Base-by-base conservation (phyloP, 176 grass and related monocot genomes). In the Saccharum officinarum region DNA sequence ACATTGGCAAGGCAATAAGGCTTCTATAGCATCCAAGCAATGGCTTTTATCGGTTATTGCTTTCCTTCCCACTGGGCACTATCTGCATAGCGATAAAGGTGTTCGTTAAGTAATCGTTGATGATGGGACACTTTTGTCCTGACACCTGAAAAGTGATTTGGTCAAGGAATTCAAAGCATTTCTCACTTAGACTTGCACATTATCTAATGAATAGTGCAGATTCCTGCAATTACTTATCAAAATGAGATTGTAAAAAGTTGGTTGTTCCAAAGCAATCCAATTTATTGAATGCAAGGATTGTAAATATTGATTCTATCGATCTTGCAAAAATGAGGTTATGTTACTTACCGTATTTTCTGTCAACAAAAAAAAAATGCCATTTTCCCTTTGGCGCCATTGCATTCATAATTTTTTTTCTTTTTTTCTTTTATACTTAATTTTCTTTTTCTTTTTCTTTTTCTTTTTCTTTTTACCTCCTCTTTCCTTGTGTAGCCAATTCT, bases 51-150 rank as follows among this genome's bases (percentile, higher is more conserved):
- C 80, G 63, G 85, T 63, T 84, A 70, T 76, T 91, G 63, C 52
- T 91, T 87, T 76, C 65, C 69, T 87, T 76, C 52, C 89, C 81
- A 80, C 81, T 80, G 74, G 50, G 76, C 76, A 87, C 63, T 87
- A 71, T 84, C 76, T 76, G 68, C 61, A 13, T 87, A 80, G 18
- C n/a, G 82, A 75, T 75, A 76, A 62, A 79, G 75, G 5, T 75
- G 41, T 52, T 60, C 17, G 74, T 84, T 87, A 80, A 87, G 38
- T 60, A 83, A 87, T 80, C 28, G 69, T 49, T 84, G 80, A 65
- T 87, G 89, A 91, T 83, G 49, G 17, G 40, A 85, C 80, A 91
- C 4, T 69, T 61, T 80, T 84, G 69, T 87, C 63, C 41, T 54
- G 69, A 69, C 83, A 80, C 70, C 30, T 34, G 34, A 52, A 83